Conservation (phyloP, 352 stramenopile species). For the Pythium phragmiticola region DNA sequence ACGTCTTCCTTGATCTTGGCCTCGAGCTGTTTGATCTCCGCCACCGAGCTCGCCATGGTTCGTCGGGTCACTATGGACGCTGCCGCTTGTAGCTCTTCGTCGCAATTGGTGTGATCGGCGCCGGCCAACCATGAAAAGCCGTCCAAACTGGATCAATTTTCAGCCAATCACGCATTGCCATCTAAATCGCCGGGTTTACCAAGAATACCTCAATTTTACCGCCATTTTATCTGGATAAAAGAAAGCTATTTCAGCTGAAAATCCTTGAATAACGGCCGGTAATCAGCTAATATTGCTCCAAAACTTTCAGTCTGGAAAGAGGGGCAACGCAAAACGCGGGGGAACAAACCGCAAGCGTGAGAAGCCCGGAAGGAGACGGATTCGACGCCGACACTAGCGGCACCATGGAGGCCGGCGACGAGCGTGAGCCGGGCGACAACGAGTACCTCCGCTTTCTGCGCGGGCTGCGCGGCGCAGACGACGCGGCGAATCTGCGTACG, state of each 20-base stretch:
- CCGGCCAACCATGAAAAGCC: constrained; percentile 32
- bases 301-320: not conserved
- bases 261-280: not conserved
- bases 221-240: not conserved
- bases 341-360: not conserved
- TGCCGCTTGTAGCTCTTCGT: no score
- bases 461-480: constrained; percentile 55
- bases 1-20: constrained; percentile 85
- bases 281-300: not conserved
- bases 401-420: constrained; percentile 30
- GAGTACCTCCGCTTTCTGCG: constrained; percentile 82
- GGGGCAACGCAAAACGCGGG: not conserved
- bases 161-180: constrained; percentile 22
- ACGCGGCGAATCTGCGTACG: constrained; percentile 30
- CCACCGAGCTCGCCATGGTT: constrained; percentile 49
- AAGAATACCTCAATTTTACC: not conserved
- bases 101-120: constrained; percentile 31
- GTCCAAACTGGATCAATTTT: constrained; percentile 12
- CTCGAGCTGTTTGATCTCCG: constrained; percentile 85
- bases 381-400: not conserved
- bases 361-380: not conserved
- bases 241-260: not conserved
- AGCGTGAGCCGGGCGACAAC: constrained; percentile 45
- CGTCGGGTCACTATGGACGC: not conserved
- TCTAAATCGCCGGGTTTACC: not conserved